Conservation (phyloP, 495 filamentous ascomycete species). For the Penicillium pulvis region DNA sequence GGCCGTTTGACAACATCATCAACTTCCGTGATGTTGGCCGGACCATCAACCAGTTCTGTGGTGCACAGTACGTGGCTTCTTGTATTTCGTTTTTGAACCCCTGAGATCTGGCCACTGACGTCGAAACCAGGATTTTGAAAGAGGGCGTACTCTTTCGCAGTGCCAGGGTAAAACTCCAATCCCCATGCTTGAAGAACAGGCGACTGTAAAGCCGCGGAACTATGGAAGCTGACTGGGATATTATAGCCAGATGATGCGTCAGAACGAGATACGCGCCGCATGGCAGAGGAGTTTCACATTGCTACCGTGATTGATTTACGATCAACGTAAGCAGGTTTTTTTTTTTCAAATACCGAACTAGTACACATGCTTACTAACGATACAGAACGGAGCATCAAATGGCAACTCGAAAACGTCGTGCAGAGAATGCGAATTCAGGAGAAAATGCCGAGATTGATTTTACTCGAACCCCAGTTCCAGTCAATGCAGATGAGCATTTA, state of each 20-base stretch:
- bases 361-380: constrained; percentile 10
- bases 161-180: constrained; percentile 57
- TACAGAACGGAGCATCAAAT: constrained; percentile 71
- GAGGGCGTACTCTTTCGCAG: constrained; percentile 74
- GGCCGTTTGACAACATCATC: constrained; percentile 65
- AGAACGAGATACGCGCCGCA: constrained; percentile 56
- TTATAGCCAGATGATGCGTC: constrained; percentile 67
- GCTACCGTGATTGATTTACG: constrained; percentile 76
- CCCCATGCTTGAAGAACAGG: not conserved
- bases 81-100: not conserved
- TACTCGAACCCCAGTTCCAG: constrained; percentile 32
- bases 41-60: constrained; percentile 63
- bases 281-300: constrained; percentile 65
- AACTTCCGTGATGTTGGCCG: constrained; percentile 88
- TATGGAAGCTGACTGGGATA: not conserved
- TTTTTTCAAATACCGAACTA: not conserved
- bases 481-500: constrained; percentile 46
- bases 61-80: constrained; percentile 47
- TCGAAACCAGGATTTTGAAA: constrained; percentile 54
- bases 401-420: constrained; percentile 64
- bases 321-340: constrained; percentile 57
- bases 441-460: constrained; percentile 24
- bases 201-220: not conserved
- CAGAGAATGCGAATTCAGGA: constrained; percentile 27
- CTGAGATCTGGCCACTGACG: constrained; percentile 11